Evolutionary conservation across 2,329 filamentous ascomycete species (phyloP), one percentile per base, ranked within the genome.

Genomic region (Verticillium albo-atrum): DNA sequence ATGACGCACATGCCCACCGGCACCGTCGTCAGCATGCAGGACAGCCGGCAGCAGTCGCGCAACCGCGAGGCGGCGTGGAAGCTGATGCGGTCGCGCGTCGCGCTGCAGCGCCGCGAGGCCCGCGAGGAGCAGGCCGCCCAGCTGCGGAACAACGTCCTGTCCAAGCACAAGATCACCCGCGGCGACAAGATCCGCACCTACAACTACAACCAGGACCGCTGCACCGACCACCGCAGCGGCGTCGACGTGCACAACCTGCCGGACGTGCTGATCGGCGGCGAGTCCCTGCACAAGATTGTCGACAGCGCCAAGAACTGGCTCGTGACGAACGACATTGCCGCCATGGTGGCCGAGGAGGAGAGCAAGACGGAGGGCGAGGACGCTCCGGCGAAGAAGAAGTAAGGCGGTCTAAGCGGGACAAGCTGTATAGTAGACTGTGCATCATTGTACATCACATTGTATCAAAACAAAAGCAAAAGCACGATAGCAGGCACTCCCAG

Each of bases 131-230:
- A 94, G 71, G 83, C 93, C 28, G 81, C 88, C 20, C 82, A 80
- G 25, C 72, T 98, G 74, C 82, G 93, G 58, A 85, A 92, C 70
- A 91, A 88, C 64, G 91, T 92, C 3, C 83, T 96, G 63, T 87
- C 90, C 35, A 85, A 88, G 65, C 87, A 92, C 59, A 89, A 89
- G 68, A 93, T 95, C 77, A 95, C 93, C 6, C 84, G 95, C 50
- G 91, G 91, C 54, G 92, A 98, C 77, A 99, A 99, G 79, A 89
- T 99, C 60, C 82, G 93, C 62, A 97, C 93, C 0, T 97, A 97
- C 74, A 97, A 97, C 72, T 87, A 85, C 74, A 79, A 77, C 63
- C 84, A 86, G 70, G 82, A 92, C 73, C 82, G 93, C 51, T 93
- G 95, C 65, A 96, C 93, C 2, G 93, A 97, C 69, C 93, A 97